These are phyloP conservation scores for Coprinopsis sp. DNA, from an alignment of 768 basidiomycete species.

Conservation along the genomic window DNA sequence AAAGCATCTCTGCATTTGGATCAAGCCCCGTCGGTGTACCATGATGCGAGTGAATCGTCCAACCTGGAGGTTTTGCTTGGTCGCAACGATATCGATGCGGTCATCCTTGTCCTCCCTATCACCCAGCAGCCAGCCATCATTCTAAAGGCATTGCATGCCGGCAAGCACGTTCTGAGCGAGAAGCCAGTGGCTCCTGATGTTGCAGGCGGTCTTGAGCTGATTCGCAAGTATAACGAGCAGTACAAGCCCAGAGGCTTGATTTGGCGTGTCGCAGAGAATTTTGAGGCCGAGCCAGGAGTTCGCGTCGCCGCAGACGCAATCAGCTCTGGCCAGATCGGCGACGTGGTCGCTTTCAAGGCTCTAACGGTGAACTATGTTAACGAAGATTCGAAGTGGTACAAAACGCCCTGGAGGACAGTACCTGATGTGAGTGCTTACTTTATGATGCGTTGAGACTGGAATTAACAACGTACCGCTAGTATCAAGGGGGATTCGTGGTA, in stretches of 20 bases:
- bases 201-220: slow-evolving; percentile 54
- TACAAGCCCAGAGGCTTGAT: slow-evolving; percentile 66
- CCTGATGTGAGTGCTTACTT: slow-evolving; percentile 60
- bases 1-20: slow-evolving; percentile 34
- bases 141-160: slow-evolving; percentile 57
- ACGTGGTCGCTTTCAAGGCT: slow-evolving; percentile 63
- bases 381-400: slow-evolving; percentile 68
- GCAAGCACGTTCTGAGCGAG: slow-evolving; percentile 87
- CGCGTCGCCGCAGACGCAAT: slow-evolving; percentile 46
- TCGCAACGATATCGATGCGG: slow-evolving; percentile 63
- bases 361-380: slow-evolving; percentile 50
- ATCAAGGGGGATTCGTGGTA: slow-evolving; percentile 81
- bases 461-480: slow-evolving; percentile 33
- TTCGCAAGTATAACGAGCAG: slow-evolving; percentile 57
- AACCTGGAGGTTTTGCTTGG: slow-evolving; percentile 62
- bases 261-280: slow-evolving; percentile 83
- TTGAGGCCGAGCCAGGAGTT: slow-evolving; percentile 60
- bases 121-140: slow-evolving; percentile 66
- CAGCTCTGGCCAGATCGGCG: slow-evolving; percentile 61
- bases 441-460: slow-evolving; percentile 5
- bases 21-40: slow-evolving; percentile 46
- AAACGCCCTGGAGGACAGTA: slow-evolving; percentile 78
- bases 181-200: slow-evolving; percentile 81
- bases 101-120: slow-evolving; percentile 78
- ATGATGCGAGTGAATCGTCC: slow-evolving; percentile 38